Percentiles rank a stretch among this genome's conserved stretches.
phyloP scores from a whole-genome alignment of 1,284 basidiomycete genomes.

The Pyrrhoderma lamaoense region DNA sequence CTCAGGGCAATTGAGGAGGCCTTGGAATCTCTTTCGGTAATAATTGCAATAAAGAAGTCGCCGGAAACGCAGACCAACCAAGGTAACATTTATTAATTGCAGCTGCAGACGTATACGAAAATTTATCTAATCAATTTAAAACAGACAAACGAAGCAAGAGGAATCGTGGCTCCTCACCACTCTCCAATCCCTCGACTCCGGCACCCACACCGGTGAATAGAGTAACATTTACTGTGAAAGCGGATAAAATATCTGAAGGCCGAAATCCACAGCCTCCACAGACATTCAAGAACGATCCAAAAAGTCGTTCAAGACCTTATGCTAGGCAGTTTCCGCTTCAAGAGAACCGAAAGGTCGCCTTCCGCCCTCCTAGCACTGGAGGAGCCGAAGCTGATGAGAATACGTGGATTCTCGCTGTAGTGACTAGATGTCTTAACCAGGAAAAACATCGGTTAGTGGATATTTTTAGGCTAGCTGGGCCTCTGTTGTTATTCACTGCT shows the following conservation, averaged over 20 bases:
- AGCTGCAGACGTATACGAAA: not conserved
- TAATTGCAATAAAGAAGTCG: conserved; percentile 65
- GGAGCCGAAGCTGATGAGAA: conserved; percentile 50
- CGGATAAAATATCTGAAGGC: conserved; percentile 53
- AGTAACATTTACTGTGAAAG: conserved; percentile 41
- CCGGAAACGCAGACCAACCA: conserved; percentile 45
- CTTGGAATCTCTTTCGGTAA: conserved; percentile 57
- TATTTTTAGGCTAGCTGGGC: no score
- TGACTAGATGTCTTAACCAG: conserved; percentile 59
- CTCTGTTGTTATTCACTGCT: conserved; percentile 6
- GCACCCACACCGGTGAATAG: conserved; percentile 32
- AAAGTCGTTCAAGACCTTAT: conserved; percentile 52
- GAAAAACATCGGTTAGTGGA: conserved; percentile 58
- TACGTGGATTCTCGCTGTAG: conserved; percentile 73
- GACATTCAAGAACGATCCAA: conserved; percentile 59
- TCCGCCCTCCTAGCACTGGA: conserved; percentile 52
- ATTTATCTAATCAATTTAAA: no score
- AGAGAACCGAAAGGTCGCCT: conserved; percentile 69
- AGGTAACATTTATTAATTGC: conserved; percentile 46
- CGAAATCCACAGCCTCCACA: conserved; percentile 36
- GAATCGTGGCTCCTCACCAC: conserved; percentile 60
- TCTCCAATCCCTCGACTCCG: conserved; percentile 33
- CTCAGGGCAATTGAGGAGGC: conserved; percentile 61
- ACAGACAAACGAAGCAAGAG: conserved; percentile 71
- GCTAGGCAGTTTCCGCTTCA: conserved; percentile 58